Evolutionary conservation across 2,329 filamentous ascomycete species (phyloP), one percentile per base, ranked within the genome.

Genomic region (Alternaria arbusti): DNA sequence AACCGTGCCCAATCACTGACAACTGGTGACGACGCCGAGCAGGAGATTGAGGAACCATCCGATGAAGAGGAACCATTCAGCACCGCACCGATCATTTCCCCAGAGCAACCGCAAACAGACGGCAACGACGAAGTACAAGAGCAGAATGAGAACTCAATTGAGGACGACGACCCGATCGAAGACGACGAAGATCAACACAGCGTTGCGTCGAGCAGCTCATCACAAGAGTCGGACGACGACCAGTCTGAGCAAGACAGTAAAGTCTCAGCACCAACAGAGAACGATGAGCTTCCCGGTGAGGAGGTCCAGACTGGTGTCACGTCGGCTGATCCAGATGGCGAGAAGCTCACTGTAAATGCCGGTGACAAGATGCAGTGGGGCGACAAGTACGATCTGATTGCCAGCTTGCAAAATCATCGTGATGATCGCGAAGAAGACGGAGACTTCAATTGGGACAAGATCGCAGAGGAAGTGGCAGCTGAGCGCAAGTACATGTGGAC

Each of bases 301-400:
- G 32, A 30, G 44, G 8, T 2, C 1, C 13, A 25, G 23, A n/a
- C 15, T 13, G 6, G 2, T 1, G 20, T 7, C 20, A n/a, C 3
- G 2, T 17, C 49, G 13, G n/a, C 17, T 2, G 5, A 8, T 1
- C 3, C 2, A 9, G 11, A 22, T 9, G 30, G 30, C 13, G 11
- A 44, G 28, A 32, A 49, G 26, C 47, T 9, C 12, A 52, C 4
- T 0, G 60, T 67, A 15, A 67, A 52, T 57, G 66, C 68, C 57
- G 65, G 65, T 15, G 64, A 70, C 15, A 69, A 76, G 17, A 82
- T 83, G 76, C 73, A 78, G 45, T 71, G 75, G 59, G 82, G 82
- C 22, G 82, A 84, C 65, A 79, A 79, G 47, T 78, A 78, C 60
- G 78, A 82, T 55, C 71, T 82, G 5, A 67, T 83, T 73, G 78